A percentile compares a stretch with the other conserved stretches of the same genome.
Evolutionary conservation across 1,284 basidiomycete genomes (phyloP).

Genomic region (Stereum hirsutum): DNA sequence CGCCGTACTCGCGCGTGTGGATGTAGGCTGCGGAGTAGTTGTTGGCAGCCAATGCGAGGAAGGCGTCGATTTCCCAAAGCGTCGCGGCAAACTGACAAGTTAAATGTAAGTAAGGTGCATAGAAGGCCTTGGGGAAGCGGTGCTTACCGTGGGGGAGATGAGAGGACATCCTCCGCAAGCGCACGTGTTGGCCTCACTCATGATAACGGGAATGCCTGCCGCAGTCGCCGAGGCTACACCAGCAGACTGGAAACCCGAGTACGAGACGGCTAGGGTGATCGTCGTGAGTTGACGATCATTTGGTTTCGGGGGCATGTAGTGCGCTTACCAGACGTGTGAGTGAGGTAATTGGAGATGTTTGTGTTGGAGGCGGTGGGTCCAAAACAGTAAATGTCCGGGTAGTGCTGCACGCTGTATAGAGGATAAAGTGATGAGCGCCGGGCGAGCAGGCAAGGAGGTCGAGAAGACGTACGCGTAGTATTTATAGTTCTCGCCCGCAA

Average conservation of each 20-base stretch:
- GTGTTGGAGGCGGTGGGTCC: background rate
- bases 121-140: background rate
- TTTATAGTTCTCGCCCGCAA: background rate
- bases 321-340: background rate
- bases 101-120: background rate
- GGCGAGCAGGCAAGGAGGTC: too few relatives aligned
- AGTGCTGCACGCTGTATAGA: constrained; percentile 1
- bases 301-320: background rate
- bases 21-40: background rate
- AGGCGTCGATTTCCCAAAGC: background rate
- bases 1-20: background rate
- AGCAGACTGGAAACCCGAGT: background rate
- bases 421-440: too few relatives aligned
- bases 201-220: background rate
- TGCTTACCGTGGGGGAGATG: constrained; percentile 1
- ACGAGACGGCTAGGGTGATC: too few relatives aligned
- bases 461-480: background rate
- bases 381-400: background rate
- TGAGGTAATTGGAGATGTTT: background rate
- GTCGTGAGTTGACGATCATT: too few relatives aligned
- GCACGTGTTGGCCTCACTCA: background rate
- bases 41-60: background rate
- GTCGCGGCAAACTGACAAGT: background rate
- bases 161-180: constrained; percentile 1
- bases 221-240: background rate